These are phyloP conservation scores for Phyllosticta paracitricarpa DNA, from an alignment of 2,329 filamentous ascomycete species.

Conservation along the genomic window DNA sequence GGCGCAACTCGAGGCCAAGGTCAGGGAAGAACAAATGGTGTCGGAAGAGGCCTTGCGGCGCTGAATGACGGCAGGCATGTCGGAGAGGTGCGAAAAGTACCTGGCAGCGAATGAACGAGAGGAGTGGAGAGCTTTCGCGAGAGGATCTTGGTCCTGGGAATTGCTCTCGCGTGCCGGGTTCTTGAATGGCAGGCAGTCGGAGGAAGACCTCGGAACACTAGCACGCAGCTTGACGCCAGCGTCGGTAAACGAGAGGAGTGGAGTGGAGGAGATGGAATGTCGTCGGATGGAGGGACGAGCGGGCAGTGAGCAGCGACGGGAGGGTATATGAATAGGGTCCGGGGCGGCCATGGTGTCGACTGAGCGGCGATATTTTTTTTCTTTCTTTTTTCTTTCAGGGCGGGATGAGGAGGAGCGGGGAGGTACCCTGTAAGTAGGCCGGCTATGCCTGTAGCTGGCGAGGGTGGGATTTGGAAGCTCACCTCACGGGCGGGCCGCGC, in stretches of 20 bases:
- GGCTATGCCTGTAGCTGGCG: neutral
- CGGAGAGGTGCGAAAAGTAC: neutral
- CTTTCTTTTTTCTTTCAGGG: neutral
- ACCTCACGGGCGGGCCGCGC: neutral
- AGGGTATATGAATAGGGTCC: slow-evolving; percentile 10
- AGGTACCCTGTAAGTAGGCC: neutral
- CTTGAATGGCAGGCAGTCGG: neutral
- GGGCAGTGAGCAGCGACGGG: slow-evolving; percentile 7
- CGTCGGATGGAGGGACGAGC: neutral
- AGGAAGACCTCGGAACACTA: neutral
- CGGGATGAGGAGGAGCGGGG: neutral
- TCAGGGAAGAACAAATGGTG: neutral
- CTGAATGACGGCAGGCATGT: slow-evolving; percentile 1
- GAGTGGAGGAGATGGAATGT: neutral
- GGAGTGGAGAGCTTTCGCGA: neutral
- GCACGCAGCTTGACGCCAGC: neutral
- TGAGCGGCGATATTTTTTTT: neutral
- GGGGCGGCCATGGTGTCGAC: slow-evolving; percentile 2
- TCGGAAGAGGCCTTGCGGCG: slow-evolving; percentile 3
- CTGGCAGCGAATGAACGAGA: neutral
- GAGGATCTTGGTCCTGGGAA: neutral
- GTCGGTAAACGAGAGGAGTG: neutral
- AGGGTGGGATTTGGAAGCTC: neutral
- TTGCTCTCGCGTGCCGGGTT: neutral
- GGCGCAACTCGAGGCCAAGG: neutral